Conservation (phyloP, 2,329 filamentous ascomycete genomes). For the Cercospora zeae-maydis region DNA sequence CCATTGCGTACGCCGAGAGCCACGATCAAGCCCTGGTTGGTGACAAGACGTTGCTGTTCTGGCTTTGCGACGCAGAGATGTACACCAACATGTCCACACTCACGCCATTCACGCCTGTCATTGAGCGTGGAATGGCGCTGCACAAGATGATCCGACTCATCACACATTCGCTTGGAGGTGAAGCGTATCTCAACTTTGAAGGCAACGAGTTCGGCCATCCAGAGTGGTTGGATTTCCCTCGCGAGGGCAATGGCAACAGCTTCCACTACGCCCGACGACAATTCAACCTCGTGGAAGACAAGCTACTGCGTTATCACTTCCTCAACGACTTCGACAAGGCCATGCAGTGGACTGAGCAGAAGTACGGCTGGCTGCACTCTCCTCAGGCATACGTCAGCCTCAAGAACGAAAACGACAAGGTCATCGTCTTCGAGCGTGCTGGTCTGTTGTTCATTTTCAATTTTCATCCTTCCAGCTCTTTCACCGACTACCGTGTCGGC, state of each 20-base stretch:
- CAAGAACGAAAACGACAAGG: conserved; percentile 91
- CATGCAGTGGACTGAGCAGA: conserved; percentile 84
- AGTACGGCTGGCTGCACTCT: conserved; percentile 85
- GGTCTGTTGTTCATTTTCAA: conserved; percentile 94
- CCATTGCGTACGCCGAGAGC: conserved; percentile 60
- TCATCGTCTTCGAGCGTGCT: conserved; percentile 90
- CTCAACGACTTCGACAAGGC: conserved; percentile 89
- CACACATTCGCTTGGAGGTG: conserved; percentile 85
- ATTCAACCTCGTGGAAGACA: conserved; percentile 85
- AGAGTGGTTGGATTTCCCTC: conserved; percentile 97
- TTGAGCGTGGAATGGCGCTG: conserved; percentile 84
- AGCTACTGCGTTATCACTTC: conserved; percentile 79
- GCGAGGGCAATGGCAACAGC: conserved; percentile 59
- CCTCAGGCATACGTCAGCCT: conserved; percentile 87
- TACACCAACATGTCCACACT: conserved; percentile 96
- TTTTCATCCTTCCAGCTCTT: conserved; percentile 82
- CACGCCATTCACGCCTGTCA: conserved; percentile 77
- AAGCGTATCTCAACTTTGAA: conserved; percentile 97
- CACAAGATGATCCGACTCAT: conserved; percentile 98
- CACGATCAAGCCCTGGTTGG: conserved; percentile 52
- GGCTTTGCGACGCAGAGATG: conserved; percentile 93
- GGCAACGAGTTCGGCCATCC: conserved; percentile 98
- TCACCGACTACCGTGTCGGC: conserved; percentile 87
- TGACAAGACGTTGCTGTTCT: conserved; percentile 96
- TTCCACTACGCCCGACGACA: conserved; percentile 63